phyloP scores from a whole-genome alignment of 2,329 filamentous ascomycete genomes.

The Botrytis hyacinthi region DNA sequence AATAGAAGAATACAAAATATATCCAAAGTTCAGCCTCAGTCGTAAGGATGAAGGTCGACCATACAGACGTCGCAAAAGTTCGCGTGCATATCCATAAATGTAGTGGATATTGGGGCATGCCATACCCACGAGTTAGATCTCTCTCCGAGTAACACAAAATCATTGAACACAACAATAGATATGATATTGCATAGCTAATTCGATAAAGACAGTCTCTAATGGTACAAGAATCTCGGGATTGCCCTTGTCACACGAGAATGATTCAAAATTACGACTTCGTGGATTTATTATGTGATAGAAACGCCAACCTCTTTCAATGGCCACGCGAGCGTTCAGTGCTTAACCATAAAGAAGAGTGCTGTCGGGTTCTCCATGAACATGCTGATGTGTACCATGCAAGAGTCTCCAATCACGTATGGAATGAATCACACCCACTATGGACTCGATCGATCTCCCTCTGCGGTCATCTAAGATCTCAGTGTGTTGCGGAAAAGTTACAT shows the following conservation, averaged over 20 bases:
- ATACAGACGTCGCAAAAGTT: background rate
- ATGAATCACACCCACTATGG: background rate
- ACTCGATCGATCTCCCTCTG: background rate
- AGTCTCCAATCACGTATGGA: background rate
- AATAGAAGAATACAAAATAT: background rate
- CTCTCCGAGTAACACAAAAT: background rate
- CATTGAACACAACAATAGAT: background rate
- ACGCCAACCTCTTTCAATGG: background rate
- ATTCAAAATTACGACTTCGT: background rate
- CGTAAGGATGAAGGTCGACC: background rate
- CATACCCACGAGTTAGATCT: slow-evolving; percentile 11
- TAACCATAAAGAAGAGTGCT: background rate
- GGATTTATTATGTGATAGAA: background rate
- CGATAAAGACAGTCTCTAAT: background rate
- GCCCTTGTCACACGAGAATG: background rate
- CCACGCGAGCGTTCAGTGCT: background rate
- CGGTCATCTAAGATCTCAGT: background rate
- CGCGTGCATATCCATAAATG: background rate
- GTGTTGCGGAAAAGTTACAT: slow-evolving; percentile 6
- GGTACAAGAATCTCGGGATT: slow-evolving; percentile 7
- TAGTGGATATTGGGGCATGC: slow-evolving; percentile 11
- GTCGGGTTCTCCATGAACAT: too few relatives aligned
- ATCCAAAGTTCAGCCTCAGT: background rate
- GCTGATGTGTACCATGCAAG: background rate
- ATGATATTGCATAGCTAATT: background rate